Evolutionary conservation across 2,329 filamentous ascomycete genomes (phyloP).

Genomic region (Diaporthe longicolla): DNA sequence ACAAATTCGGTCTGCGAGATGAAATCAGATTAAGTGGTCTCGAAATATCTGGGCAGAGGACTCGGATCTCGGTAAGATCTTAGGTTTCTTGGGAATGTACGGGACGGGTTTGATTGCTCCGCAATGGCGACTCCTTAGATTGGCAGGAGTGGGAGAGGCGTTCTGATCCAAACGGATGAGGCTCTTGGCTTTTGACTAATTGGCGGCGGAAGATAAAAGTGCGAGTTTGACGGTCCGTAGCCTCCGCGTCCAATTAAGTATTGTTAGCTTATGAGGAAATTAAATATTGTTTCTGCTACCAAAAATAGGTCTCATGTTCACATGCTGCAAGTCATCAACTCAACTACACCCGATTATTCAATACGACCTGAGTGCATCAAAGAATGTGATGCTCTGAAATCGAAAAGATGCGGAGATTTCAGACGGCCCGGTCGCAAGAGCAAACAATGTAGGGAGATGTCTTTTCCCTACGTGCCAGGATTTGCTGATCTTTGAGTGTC

Average conservation of each 20-base stretch:
- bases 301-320: neutral
- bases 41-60: neutral
- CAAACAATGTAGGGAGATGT: neutral
- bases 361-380: neutral
- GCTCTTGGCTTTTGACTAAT: conserved; percentile 28
- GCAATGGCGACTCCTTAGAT: conserved; percentile 10
- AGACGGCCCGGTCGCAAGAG: neutral
- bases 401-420: neutral
- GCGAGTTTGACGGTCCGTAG: conserved; percentile 23
- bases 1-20: conserved; percentile 3
- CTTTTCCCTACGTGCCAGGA: neutral
- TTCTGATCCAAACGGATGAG: conserved; percentile 8
- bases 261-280: conserved; percentile 13
- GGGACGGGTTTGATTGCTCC: conserved; percentile 15
- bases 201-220: conserved; percentile 15
- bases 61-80: conserved; percentile 20
- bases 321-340: neutral
- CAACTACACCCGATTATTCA: no score
- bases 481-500: neutral
- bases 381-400: neutral
- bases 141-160: conserved; percentile 13
- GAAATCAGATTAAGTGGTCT: conserved; percentile 19
- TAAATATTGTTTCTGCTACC: conserved; percentile 37
- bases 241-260: conserved; percentile 24
- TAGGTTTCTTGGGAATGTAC: conserved; percentile 4